phyloP scores from a whole-genome alignment of 345 rosid genomes.

The Kernera saxatilis region DNA sequence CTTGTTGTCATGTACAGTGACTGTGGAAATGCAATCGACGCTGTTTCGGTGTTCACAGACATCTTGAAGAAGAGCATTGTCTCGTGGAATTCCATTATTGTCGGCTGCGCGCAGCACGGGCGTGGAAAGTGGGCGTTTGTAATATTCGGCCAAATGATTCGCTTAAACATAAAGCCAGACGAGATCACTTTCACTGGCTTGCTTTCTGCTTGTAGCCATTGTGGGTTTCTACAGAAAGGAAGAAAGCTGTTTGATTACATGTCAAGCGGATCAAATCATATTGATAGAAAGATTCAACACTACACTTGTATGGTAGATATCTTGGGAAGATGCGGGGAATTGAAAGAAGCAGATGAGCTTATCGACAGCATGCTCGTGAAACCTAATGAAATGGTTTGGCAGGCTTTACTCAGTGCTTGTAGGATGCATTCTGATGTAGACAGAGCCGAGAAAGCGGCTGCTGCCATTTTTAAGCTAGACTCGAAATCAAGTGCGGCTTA shows the following conservation, averaged over 20 bases:
- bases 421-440: slow-evolving; percentile 49
- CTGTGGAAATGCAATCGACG: slow-evolving; percentile 47
- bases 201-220: slow-evolving; percentile 77
- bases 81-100: slow-evolving; percentile 65
- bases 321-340: slow-evolving; percentile 56
- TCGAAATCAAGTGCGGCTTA: slow-evolving; percentile 53
- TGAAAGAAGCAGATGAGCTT: slow-evolving; percentile 62
- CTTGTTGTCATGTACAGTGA: slow-evolving; percentile 51
- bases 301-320: slow-evolving; percentile 72
- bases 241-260: slow-evolving; percentile 50
- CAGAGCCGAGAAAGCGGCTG: slow-evolving; percentile 61
- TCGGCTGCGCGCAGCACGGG: slow-evolving; percentile 73
- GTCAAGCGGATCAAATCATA: slow-evolving; percentile 22
- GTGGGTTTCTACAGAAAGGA: slow-evolving; percentile 60
- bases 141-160: slow-evolving; percentile 53
- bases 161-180: slow-evolving; percentile 46
- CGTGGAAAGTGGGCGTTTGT: slow-evolving; percentile 43
- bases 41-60: slow-evolving; percentile 38
- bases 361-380: slow-evolving; percentile 43
- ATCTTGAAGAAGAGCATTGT: slow-evolving; percentile 45
- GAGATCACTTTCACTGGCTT: slow-evolving; percentile 76
- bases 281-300: slow-evolving; percentile 45
- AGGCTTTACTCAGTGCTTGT: slow-evolving; percentile 72
- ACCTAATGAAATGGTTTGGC: slow-evolving; percentile 56
- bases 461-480: slow-evolving; percentile 40